These are phyloP conservation scores for Allantophomopsis cytisporea DNA, from an alignment of 2,329 filamentous ascomycete genomes.

Conservation along the genomic window DNA sequence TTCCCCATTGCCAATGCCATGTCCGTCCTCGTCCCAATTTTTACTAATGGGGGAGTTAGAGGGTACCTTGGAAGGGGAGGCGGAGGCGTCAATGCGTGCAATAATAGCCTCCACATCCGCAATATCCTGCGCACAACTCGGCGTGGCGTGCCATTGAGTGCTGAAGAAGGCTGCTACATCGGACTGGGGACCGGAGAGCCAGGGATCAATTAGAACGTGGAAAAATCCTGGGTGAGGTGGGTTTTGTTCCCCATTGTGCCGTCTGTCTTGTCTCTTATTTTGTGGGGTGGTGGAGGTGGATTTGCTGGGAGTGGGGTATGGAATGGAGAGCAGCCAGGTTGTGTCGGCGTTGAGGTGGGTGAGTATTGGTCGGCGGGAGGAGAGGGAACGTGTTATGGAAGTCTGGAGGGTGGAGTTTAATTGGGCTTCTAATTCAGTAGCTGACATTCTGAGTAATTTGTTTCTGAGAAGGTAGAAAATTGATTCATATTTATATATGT, in stretches of 20 bases:
- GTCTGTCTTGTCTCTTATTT: conserved; percentile 7
- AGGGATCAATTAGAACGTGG: conserved; percentile 54
- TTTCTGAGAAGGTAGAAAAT: too few species aligned
- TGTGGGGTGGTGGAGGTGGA: background rate
- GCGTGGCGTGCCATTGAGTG: conserved; percentile 45
- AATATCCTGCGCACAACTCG: conserved; percentile 39
- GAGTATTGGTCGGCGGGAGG: conserved; percentile 33
- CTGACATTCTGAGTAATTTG: too few species aligned
- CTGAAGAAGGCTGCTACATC: conserved; percentile 53
- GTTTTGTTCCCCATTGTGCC: too few species aligned
- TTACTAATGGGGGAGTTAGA: too few species aligned
- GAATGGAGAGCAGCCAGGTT: conserved; percentile 52
- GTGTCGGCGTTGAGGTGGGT: conserved; percentile 56
- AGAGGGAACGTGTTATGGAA: conserved; percentile 6
- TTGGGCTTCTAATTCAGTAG: conserved; percentile 2
- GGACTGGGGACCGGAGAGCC: conserved; percentile 46
- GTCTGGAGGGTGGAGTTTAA: conserved; percentile 5
- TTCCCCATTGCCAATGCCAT: too few species aligned
- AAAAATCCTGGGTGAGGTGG: conserved; percentile 25
- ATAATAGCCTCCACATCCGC: conserved; percentile 38
- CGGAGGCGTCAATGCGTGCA: conserved; percentile 28
- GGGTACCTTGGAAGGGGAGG: conserved; percentile 6
- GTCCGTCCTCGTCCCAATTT: too few species aligned
- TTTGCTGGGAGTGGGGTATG: conserved; percentile 25
- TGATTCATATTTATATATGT: too few species aligned